Base-by-base conservation (phyloP, 345 rosid species). In the Salix arbutifolia region DNA sequence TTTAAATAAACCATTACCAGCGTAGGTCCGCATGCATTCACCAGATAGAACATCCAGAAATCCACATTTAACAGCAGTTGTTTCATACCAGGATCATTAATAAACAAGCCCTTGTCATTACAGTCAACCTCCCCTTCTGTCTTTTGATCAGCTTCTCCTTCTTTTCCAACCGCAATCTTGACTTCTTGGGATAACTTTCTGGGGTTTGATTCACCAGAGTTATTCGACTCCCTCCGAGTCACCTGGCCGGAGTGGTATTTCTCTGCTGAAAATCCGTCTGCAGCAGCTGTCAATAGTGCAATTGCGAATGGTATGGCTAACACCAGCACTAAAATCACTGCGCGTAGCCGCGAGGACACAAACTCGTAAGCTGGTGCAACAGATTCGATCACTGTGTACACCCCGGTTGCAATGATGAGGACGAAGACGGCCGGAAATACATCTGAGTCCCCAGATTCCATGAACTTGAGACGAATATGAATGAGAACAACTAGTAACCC, bases 31-130 rank as follows among this genome's bases (percentile, higher is more conserved):
- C 60, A 74, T 13, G 69, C 52, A 48, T 79, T 69, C 31, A 74
- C 78, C 71, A 69, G 28, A 53, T 74, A 79, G 74, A 69, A 74
- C 31, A 79, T 17, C 82, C 74, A 70, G 23, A 79, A 62, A 28
- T 79, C 77, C 42, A 74, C 70, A 25, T 53, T 69, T 40, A n/a
- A 42, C 14, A 62, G 3, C 16, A 62, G 10, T 9, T 71, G 56
- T 65, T 65, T 71, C 65, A 65, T 18, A 1, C n/a, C 35, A 14
- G 8, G 0, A 11, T 75, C 65, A 52, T 73, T 64, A 11, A 56
- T 58, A 12, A 28, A 33, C 30, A 44, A 44, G 50, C 50, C 50
- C 50, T 44, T 44, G 16, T 44, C 50, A 14, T 44, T 11, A 13
- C 50, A 10, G 50, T 13, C 50, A 44, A 18, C 52, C 52, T 53